phyloP scores from a whole-genome alignment of 495 filamentous ascomycete genomes.

The Penicillium canariense region DNA sequence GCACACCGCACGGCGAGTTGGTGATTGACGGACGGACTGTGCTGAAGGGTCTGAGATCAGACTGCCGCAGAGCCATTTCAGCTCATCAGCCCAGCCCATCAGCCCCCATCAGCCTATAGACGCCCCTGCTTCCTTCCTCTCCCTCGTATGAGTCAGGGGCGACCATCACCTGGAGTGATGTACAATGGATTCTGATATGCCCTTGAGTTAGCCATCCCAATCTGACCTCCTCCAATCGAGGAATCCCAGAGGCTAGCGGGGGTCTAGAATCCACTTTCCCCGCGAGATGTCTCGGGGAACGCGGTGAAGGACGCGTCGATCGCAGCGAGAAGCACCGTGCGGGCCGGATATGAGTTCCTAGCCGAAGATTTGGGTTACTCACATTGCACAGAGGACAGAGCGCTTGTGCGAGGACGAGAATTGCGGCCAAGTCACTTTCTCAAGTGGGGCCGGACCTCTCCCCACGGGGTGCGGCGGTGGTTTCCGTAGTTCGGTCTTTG shows the following conservation, averaged over 20 bases:
- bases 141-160: constrained; percentile 14
- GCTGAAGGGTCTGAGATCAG: constrained; percentile 11
- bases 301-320: constrained; percentile 7
- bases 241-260: too few relatives aligned
- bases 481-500: constrained; percentile 4
- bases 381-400: constrained; percentile 5
- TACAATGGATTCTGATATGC: neutral
- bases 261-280: neutral
- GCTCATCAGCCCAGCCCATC: neutral
- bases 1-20: neutral
- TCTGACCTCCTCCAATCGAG: neutral
- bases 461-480: constrained; percentile 11
- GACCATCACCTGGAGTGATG: neutral
- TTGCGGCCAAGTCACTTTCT: constrained; percentile 15
- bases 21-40: neutral
- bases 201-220: neutral
- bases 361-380: constrained; percentile 1
- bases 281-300: constrained; percentile 12
- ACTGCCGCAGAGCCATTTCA: constrained; percentile 1
- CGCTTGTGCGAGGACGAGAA: constrained; percentile 7
- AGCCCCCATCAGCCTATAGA: neutral
- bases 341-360: neutral
- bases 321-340: neutral
- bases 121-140: neutral
- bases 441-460: neutral